Base-by-base conservation (phyloP, 768 basidiomycete species). In the Artomyces pyxidatus region DNA sequence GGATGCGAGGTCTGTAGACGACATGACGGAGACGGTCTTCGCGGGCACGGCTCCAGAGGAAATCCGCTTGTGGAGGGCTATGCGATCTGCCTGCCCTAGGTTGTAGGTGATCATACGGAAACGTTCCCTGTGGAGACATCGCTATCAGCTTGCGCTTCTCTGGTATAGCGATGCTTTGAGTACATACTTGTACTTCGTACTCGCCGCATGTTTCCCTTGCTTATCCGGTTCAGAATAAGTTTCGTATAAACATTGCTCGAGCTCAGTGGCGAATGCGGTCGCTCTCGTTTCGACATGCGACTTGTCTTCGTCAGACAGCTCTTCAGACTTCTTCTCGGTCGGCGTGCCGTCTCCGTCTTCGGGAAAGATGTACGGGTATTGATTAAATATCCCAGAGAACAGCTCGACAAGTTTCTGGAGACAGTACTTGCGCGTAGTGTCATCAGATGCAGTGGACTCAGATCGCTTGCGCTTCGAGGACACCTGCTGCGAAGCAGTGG, bases 91-190 rank as follows among this genome's bases (percentile, higher is more conserved):
- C 68, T 92, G 82, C 71, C 76, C 85, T 60, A 95, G 68, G 68
- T 95, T 95, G 69, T 90, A 95, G 50, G 79, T 80, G 44, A 93
- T 74, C 76, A 84, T 93, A 51, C 91, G 81, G 70, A 92, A 94
- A 59, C 89, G 88, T 67, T 90, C 86, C 72, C 89, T 92, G 52
- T 19, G n/a, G 39, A 16, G 23, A 27, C 14, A 28, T 22, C 9
- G 32, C 14, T 17, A 16, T 25, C 45, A 28, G 45, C 19, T 27
- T 40, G n/a, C 60, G 49, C 51, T 21, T 45, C 2, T 30, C 30
- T 44, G 23, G 51, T 32, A n/a, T 25, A 50, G 23, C 22, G 2
- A 37, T 27, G 12, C 12, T 7, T 4, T 3, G 1, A 35, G 12
- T 48, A 64, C 78, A 43, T 61, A 89, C 89, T 91, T 92, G 70